Conservation (phyloP, 2,329 filamentous ascomycete species). For the Chaetomium olivaceum region DNA sequence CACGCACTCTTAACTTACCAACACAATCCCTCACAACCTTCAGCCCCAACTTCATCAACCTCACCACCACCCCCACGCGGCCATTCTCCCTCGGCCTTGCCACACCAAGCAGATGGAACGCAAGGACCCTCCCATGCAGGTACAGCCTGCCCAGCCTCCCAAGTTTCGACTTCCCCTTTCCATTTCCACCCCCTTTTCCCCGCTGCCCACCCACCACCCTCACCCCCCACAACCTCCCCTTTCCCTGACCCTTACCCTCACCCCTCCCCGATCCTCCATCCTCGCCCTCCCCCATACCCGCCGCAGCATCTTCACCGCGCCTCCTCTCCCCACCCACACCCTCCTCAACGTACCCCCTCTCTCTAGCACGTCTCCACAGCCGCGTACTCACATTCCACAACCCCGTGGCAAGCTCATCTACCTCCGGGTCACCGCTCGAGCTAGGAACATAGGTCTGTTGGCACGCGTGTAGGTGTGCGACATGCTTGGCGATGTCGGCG, state of each 20-base stretch:
- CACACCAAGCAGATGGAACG: conserved; percentile 67
- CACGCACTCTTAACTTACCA: conserved; percentile 41
- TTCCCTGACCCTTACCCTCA: no score
- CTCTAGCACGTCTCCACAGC: conserved; percentile 38
- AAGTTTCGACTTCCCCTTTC: conserved; percentile 18
- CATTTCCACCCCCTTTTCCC: background rate
- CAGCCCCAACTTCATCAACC: conserved; percentile 67
- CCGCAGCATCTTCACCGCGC: no score
- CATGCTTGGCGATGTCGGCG: conserved; percentile 45
- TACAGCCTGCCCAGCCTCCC: conserved; percentile 31
- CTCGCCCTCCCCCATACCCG: background rate
- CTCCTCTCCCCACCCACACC: background rate
- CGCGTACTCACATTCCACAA: conserved; percentile 69
- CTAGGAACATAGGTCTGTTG: conserved; percentile 38
- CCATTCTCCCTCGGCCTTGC: conserved; percentile 40
- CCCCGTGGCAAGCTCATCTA: conserved; percentile 57
- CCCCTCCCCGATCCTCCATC: background rate
- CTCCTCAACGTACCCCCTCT: background rate
- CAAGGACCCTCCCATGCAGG: conserved; percentile 51
- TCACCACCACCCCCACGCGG: conserved; percentile 43
- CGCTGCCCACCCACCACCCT: no score
- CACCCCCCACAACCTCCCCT: no score
- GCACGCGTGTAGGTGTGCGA: conserved; percentile 37
- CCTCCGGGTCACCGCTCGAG: conserved; percentile 42
- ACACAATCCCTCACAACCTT: conserved; percentile 66